Conservation (phyloP, 169 alveolate species). For the Pseudocohnilembus persalinus region DNA sequence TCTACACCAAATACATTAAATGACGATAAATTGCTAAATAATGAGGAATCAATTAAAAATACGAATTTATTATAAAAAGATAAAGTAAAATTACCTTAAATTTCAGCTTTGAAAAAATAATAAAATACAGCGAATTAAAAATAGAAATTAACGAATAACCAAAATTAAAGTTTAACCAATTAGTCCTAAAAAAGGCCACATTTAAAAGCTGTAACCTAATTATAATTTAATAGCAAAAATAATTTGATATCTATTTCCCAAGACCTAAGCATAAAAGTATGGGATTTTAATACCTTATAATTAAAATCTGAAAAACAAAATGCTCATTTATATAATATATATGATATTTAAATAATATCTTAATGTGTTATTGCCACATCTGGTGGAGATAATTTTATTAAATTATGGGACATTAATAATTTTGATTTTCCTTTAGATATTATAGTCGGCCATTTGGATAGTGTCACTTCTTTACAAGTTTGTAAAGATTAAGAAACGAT, state of each 20-base stretch:
- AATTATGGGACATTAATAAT: neutral
- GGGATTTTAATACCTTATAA: neutral
- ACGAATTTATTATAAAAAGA: no score
- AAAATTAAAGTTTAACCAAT: neutral
- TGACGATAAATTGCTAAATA: no score
- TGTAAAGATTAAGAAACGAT: neutral
- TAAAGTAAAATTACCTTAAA: no score
- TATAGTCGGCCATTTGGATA: neutral
- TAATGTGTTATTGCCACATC: neutral
- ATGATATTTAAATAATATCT: no score
- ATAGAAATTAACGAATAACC: neutral
- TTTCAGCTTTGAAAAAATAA: no score
- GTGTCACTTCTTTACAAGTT: neutral
- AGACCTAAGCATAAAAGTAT: neutral
- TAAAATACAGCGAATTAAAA: neutral
- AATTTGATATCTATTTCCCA: neutral
- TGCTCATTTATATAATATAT: neutral
- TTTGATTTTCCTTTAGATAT: neutral
- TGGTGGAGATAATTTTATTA: neutral
- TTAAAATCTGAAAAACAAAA: no score
- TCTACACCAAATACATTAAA: no score
- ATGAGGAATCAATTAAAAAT: no score
- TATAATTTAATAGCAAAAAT: neutral
- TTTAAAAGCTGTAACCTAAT: neutral
- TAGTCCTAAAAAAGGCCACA: neutral